phyloP scores from a whole-genome alignment of 495 filamentous ascomycete genomes.

The Chlorociboria aeruginascens region DNA sequence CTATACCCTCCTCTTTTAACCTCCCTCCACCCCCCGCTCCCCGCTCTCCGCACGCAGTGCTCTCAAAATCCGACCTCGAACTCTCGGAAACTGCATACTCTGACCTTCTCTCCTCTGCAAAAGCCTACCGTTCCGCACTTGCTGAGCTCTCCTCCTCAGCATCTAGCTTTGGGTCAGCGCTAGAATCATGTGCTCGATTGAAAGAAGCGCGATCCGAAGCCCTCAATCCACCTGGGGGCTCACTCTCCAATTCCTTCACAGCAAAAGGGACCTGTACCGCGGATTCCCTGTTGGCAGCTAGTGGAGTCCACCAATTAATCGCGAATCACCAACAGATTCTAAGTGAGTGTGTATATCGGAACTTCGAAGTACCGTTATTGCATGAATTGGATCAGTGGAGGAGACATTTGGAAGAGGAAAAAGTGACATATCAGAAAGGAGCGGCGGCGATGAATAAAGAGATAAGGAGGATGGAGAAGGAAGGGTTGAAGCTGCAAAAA shows the following conservation, averaged over 20 bases:
- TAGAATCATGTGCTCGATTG: constrained; percentile 52
- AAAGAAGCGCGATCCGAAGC: constrained; percentile 44
- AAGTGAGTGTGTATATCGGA: constrained; percentile 48
- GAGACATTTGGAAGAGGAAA: constrained; percentile 43
- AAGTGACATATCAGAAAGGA: constrained; percentile 41
- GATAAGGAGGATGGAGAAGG: constrained; percentile 46
- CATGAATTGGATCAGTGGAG: constrained; percentile 53
- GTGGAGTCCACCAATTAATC: constrained; percentile 51
- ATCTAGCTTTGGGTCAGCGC: constrained; percentile 45
- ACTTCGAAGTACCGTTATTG: constrained; percentile 51
- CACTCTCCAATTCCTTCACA: constrained; percentile 35
- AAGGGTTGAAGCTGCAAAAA: constrained; percentile 43
- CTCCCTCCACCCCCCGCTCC: constrained; percentile 43
- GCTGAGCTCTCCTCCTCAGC: constrained; percentile 43
- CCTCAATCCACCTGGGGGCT: constrained; percentile 18
- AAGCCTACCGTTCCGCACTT: constrained; percentile 46
- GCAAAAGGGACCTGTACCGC: constrained; percentile 44
- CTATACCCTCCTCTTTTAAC: constrained; percentile 38
- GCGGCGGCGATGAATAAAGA: constrained; percentile 36
- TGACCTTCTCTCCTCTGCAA: constrained; percentile 45
- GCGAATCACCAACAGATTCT: constrained; percentile 56
- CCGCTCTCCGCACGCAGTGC: constrained; percentile 38
- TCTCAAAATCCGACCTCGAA: constrained; percentile 48
- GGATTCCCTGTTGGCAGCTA: constrained; percentile 42
- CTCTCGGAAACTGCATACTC: constrained; percentile 45